Evolutionary conservation across 371 early-diverging fungal species (phyloP).

Genomic region (Dichotomocladium elegans): DNA sequence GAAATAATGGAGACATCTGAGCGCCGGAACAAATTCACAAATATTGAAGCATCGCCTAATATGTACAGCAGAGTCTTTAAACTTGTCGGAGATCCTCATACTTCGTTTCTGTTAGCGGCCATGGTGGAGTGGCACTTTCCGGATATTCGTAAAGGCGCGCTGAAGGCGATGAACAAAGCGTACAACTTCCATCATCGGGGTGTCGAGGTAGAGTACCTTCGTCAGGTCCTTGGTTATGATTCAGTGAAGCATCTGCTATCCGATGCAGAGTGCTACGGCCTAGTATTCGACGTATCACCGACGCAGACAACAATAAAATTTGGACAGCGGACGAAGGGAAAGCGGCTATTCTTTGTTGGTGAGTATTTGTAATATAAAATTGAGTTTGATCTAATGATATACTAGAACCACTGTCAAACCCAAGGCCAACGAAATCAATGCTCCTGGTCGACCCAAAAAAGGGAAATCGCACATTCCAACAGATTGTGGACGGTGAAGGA

Average conservation of each 20-base stretch:
- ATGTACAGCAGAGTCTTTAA: constrained; percentile 68
- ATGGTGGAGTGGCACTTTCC: constrained; percentile 71
- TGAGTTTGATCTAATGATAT: not conserved
- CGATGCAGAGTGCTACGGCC: constrained; percentile 31
- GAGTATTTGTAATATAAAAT: constrained; percentile 1
- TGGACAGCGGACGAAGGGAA: constrained; percentile 23
- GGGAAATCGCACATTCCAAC: constrained; percentile 6
- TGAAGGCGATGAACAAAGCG: constrained; percentile 69
- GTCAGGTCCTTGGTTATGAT: constrained; percentile 31
- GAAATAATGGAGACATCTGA: constrained; percentile 43
- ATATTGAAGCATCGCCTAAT: constrained; percentile 59
- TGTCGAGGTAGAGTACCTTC: constrained; percentile 22
- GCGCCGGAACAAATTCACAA: constrained; percentile 41
- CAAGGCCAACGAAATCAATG: constrained; percentile 18
- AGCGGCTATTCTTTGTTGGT: constrained; percentile 26
- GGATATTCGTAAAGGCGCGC: constrained; percentile 68
- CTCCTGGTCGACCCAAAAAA: constrained; percentile 40
- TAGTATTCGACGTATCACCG: constrained; percentile 16
- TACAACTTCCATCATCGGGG: constrained; percentile 51
- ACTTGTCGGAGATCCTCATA: constrained; percentile 45
- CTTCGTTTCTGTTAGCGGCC: constrained; percentile 75
- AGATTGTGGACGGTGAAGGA: constrained; percentile 23
- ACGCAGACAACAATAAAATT: constrained; percentile 23
- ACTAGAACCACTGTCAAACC: constrained; percentile 38
- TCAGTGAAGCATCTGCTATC: constrained; percentile 20